A percentile compares a stretch with the other conserved stretches of the same genome.
Evolutionary conservation across 139 green algal species (phyloP).

Genomic region (Astrephomene gubernaculifera): DNA sequence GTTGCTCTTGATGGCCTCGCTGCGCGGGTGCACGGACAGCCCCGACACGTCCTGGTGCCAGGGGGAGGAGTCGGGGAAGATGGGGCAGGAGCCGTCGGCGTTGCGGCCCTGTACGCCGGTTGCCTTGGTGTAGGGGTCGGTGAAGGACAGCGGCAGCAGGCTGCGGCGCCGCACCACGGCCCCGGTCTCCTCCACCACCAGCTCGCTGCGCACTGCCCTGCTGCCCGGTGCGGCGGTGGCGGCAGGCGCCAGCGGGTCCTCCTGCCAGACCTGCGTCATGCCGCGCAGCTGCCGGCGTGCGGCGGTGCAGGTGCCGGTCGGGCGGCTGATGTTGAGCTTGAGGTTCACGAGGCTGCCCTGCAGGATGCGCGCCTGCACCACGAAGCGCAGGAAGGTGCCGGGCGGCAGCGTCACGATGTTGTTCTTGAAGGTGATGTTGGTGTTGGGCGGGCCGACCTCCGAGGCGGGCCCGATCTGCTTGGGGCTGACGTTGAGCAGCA

Average conservation of each 20-base stretch:
- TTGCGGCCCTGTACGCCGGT: slow-evolving; percentile 28
- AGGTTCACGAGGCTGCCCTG: slow-evolving; percentile 2
- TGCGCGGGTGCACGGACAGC: slow-evolving; percentile 30
- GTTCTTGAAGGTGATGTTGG: slow-evolving; percentile 44
- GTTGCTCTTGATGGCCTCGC: slow-evolving; percentile 44
- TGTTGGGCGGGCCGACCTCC: slow-evolving; percentile 34
- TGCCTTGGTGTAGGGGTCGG: background rate
- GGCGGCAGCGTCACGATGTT: slow-evolving; percentile 36
- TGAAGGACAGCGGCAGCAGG: background rate
- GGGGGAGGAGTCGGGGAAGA: slow-evolving; percentile 9
- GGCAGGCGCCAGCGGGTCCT: no score
- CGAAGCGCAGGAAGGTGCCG: background rate
- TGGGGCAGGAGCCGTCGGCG: slow-evolving; percentile 45
- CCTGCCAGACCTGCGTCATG: no score
- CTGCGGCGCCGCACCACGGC: background rate
- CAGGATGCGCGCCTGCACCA: slow-evolving; percentile 41
- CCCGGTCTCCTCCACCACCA: no score
- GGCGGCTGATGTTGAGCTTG: background rate
- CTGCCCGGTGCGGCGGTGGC: background rate
- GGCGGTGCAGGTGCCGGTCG: background rate
- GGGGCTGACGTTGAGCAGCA: slow-evolving; percentile 40
- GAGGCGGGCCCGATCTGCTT: slow-evolving; percentile 9
- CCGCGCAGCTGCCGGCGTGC: no score
- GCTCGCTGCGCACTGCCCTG: no score
- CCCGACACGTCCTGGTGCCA: slow-evolving; percentile 36